These are phyloP conservation scores for Diaporthe eres DNA, from an alignment of 2,329 filamentous ascomycete species.

Conservation along the genomic window DNA sequence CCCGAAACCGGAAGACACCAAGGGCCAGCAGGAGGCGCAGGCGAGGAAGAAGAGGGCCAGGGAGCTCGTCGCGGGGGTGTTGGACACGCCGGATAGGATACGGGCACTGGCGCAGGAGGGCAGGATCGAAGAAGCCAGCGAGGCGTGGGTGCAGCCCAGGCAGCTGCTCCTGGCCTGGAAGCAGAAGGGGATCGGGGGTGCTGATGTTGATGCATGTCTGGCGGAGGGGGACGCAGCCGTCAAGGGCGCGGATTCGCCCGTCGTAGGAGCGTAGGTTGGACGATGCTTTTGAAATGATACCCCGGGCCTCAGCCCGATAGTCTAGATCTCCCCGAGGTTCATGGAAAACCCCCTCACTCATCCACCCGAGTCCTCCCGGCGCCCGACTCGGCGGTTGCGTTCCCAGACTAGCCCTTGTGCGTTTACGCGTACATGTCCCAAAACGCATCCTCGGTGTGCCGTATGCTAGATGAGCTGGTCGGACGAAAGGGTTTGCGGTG, in stretches of 20 bases:
- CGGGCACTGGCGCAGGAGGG: conserved; percentile 71
- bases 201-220: conserved; percentile 67
- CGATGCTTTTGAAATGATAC: conserved; percentile 32
- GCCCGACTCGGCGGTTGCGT: neutral
- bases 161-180: conserved; percentile 67
- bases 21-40: conserved; percentile 53
- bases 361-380: neutral
- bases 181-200: conserved; percentile 67
- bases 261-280: conserved; percentile 25
- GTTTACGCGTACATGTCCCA: neutral
- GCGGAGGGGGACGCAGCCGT: conserved; percentile 68
- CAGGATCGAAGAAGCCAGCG: conserved; percentile 71
- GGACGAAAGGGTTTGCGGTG: neutral
- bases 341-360: neutral
- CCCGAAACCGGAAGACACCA: conserved; percentile 60
- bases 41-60: conserved; percentile 58
- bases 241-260: conserved; percentile 40
- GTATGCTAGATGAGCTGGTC: neutral
- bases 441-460: neutral
- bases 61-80: conserved; percentile 73
- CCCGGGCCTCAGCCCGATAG: conserved; percentile 8
- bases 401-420: neutral
- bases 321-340: neutral
- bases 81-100: conserved; percentile 73
- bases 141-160: conserved; percentile 69